Conservation (phyloP, 2,329 filamentous ascomycete species). For the Stachybotrys echinatus region DNA sequence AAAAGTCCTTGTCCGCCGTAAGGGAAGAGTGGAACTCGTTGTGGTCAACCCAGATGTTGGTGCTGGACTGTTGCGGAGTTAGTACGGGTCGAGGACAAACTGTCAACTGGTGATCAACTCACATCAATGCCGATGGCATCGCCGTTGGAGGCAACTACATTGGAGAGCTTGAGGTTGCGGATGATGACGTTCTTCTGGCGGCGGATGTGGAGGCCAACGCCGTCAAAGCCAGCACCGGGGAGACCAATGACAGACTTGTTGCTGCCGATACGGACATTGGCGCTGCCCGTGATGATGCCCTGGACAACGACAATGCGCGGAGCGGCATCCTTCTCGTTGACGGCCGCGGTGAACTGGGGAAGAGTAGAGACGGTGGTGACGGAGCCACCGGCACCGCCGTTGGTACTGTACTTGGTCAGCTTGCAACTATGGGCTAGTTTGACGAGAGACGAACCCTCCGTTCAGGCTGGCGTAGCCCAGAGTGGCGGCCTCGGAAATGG, state of each 20-base stretch:
- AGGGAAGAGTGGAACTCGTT: conserved; percentile 39
- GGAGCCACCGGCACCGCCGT: conserved; percentile 39
- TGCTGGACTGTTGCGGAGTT: conserved; percentile 39
- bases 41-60: conserved; percentile 54
- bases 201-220: conserved; percentile 45
- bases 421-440: too few species aligned
- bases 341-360: conserved; percentile 35
- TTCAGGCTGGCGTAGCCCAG: conserved; percentile 19
- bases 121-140: conserved; percentile 44
- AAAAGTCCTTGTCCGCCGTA: conserved; percentile 58
- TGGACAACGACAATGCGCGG: conserved; percentile 31
- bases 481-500: conserved; percentile 19
- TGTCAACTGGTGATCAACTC: background rate
- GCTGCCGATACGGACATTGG: conserved; percentile 29
- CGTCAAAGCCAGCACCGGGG: conserved; percentile 24
- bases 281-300: conserved; percentile 28
- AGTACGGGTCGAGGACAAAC: too few species aligned
- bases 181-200: conserved; percentile 50
- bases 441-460: too few species aligned
- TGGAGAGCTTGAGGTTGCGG: conserved; percentile 52
- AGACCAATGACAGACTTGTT: conserved; percentile 37
- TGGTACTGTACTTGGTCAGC: too few species aligned
- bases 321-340: conserved; percentile 27
- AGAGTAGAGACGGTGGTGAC: conserved; percentile 41
- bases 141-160: conserved; percentile 48